Base-by-base conservation (phyloP, 768 basidiomycete genomes). In the Suillus discolor region DNA sequence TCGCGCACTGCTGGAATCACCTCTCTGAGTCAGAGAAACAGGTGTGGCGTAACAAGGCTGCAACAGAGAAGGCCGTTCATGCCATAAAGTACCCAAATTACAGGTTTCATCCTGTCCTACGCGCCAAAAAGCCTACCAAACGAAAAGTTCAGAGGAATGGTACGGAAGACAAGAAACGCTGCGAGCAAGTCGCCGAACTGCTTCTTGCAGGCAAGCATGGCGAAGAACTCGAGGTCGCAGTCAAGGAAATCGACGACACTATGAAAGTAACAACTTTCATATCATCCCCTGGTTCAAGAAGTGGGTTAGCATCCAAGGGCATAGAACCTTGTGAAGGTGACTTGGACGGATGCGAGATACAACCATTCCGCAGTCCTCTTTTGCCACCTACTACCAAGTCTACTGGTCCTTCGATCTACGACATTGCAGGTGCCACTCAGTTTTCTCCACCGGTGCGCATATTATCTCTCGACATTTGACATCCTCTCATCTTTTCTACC, bases 91-190 rank as follows among this genome's bases (percentile, higher is more conserved):
- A 88, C 67, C 87, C 88, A 16, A 77, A 80, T 66, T 89, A 89
- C 69, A 82, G 83, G 13, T 89, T 85, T 76, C 75, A 77, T 28
- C 87, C 87, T 6, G 74, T 75, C 39, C 70, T 74, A 12, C 82
- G 85, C 8, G 68, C 78, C 6, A 80, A 80, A 66, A 82, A 80
- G 54, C 81, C 81, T 1, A 63, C 81, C 18, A 86, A 82, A 69
- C 79, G 86, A 49, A 85, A 83, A 13, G 83, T 85, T 28, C 83
- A 83, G 72, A 77, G 85, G 67, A 86, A 86, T 57, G 80, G 83
- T 41, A 70, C 66, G 23, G 78, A 80, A 62, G 87, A 87, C 66
- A 75, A 81, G 61, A 72, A 75, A 61, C 85, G 87, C 13, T 86
- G 83, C 73, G 76, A 79, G 68, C 74, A 78, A 51, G 79, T 88